Percentiles rank a stretch among this genome's conserved stretches.
These are phyloP conservation scores for Entomortierella parvispora DNA, from an alignment of 192 early-diverging fungal genomes.

Conservation along the genomic window DNA sequence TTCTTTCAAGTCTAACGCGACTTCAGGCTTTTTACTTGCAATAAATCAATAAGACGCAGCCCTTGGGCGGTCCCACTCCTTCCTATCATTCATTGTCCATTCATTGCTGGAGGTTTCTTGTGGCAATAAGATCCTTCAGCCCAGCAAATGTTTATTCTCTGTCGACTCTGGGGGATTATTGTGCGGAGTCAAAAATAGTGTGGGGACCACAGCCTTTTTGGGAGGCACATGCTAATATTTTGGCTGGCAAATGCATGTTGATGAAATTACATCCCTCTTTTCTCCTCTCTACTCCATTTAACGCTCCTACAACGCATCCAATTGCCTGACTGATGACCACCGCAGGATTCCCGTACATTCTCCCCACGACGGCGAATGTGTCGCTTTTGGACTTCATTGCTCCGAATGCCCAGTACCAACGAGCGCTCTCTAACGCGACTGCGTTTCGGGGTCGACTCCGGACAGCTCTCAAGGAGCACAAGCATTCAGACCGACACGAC, in stretches of 20 bases:
- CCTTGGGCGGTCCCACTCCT: background rate
- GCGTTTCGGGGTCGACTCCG: conserved; percentile 64
- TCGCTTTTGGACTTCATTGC: conserved; percentile 63
- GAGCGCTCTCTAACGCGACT: conserved; percentile 64
- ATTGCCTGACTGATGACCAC: conserved; percentile 12
- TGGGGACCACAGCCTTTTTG: background rate
- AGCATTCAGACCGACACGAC: conserved; percentile 55
- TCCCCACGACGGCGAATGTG: conserved; percentile 66
- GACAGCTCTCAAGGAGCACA: conserved; percentile 61
- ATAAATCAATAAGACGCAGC: conserved; percentile 4
- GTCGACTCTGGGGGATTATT: too few species aligned
- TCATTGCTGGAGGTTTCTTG: background rate
- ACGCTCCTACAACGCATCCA: background rate
- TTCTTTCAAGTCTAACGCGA: background rate
- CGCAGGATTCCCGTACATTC: conserved; percentile 62
- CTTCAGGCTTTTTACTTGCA: background rate
- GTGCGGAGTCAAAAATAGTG: too few species aligned
- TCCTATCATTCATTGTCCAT: background rate
- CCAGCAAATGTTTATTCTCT: background rate
- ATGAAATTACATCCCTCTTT: background rate
- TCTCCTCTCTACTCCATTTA: background rate
- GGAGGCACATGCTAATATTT: background rate
- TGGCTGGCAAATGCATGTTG: background rate
- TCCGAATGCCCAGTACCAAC: conserved; percentile 52
- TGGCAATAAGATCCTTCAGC: background rate